Evolutionary conservation across 257 asterid species (phyloP), one percentile per base, ranked within the genome.

Genomic region (Fraxinus anomala): DNA sequence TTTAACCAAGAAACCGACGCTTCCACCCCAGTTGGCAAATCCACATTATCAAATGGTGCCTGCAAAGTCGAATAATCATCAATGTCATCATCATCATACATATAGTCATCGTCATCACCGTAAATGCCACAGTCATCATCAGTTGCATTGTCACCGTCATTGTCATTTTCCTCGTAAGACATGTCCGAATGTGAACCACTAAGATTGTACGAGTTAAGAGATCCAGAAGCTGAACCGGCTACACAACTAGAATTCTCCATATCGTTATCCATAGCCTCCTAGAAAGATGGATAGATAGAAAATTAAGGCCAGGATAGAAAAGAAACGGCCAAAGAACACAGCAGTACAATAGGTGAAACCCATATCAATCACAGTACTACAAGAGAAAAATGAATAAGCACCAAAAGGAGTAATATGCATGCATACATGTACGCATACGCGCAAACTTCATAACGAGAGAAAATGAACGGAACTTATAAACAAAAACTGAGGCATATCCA

Each of bases 11-110:
- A 67, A 76, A 89, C 81, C 3, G 89, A 65, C 14, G 90, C 91
- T 83, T 89, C 93, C n/a, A 89, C 91, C 39, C 93, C 93, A 39
- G 93, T 87, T 24, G 93, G 93, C 76, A 89, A 82, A 87, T 89
- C 91, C 73, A 73, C 90, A 77, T 87, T 87, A 77, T 89, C 93
- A 73, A 89, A 80, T 75, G 85, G 91, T 30, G 88, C 87, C 83
- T 89, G 90, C 93, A 89, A 74, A 36, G 73, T 82, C 77, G 77
- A 72, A 77, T 86, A 83, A 67, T 83, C 83, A 81, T 73, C 75
- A 69, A 12, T 12, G 4, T 84, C 80, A 21, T 73, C 68, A 12
- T 77, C 79, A 36, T 73, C 78, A 77, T 85, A 77, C 19, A 33
- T 76, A 72, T 79, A 33, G 33, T 76, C 80, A 24, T 80, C 83